phyloP scores from a whole-genome alignment of 441 rosid genomes.

The Aleurites moluccanus region DNA sequence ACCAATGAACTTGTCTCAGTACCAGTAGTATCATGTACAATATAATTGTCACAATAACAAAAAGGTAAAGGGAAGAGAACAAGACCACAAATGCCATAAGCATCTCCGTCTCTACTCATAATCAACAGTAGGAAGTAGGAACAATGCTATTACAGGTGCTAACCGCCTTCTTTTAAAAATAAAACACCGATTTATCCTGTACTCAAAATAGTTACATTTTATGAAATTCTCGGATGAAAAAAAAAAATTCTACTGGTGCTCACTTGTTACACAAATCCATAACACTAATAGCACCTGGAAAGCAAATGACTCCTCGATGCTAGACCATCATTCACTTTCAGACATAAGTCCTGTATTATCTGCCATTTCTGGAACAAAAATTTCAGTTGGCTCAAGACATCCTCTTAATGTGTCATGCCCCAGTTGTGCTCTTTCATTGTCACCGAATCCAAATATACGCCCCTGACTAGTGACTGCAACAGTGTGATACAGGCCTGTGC shows the following conservation, averaged over 20 bases:
- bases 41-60: no score
- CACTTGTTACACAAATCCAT: not conserved
- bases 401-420: constrained; percentile 73
- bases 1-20: no score
- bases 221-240: constrained; percentile 18
- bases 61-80: no score
- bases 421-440: constrained; percentile 87
- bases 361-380: constrained; percentile 46
- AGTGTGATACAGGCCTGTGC: constrained; percentile 92
- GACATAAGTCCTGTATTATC: constrained; percentile 24
- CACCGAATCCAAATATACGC: constrained; percentile 82
- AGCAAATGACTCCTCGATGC: no score
- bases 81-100: no score
- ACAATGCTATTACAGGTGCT: not conserved
- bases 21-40: no score
- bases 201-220: constrained; percentile 12
- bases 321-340: constrained; percentile 14
- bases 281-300: not conserved
- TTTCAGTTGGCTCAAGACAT: constrained; percentile 82
- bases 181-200: not conserved
- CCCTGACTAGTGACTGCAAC: constrained; percentile 68
- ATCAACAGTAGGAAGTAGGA: no score
- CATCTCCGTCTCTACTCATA: no score
- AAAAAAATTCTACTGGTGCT: not conserved
- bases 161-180: not conserved